These are phyloP conservation scores for Mucor ambiguus DNA, from an alignment of 371 early-diverging fungal species.

Conservation along the genomic window DNA sequence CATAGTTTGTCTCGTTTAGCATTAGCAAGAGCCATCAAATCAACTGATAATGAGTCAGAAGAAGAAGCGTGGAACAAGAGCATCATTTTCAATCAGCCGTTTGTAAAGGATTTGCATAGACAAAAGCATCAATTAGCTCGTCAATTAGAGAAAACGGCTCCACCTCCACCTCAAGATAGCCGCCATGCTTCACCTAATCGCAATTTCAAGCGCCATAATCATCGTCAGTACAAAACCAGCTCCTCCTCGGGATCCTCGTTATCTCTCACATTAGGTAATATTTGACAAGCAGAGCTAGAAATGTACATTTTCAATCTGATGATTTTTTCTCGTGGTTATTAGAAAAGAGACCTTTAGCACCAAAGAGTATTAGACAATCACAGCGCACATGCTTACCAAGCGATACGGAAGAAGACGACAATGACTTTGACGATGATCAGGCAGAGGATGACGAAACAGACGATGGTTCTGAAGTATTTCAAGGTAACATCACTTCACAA, in stretches of 20 bases:
- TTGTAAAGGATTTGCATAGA: slow-evolving; percentile 20
- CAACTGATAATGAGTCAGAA: slow-evolving; percentile 23
- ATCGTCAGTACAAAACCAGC: background rate
- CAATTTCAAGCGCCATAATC: slow-evolving; percentile 1
- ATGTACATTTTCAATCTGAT: background rate
- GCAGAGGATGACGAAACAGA: slow-evolving; percentile 1
- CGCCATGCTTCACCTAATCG: background rate
- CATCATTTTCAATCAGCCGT: slow-evolving; percentile 47
- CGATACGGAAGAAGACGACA: slow-evolving; percentile 15
- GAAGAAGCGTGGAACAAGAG: slow-evolving; percentile 43
- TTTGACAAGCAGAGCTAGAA: background rate
- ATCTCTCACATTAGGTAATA: background rate
- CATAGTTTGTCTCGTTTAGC: slow-evolving; percentile 12
- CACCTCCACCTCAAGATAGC: background rate
- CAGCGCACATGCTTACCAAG: slow-evolving; percentile 10
- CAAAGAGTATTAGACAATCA: background rate
- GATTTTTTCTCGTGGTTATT: background rate
- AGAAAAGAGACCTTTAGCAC: background rate
- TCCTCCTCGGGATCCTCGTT: background rate
- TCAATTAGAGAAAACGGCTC: background rate
- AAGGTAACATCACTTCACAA: background rate
- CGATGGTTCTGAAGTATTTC: background rate
- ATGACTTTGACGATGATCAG: background rate
- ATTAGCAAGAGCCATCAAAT: slow-evolving; percentile 49
- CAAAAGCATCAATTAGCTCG: background rate